These are phyloP conservation scores for Candida takata DNA, from an alignment of 805 yeast genomes.

Conservation along the genomic window DNA sequence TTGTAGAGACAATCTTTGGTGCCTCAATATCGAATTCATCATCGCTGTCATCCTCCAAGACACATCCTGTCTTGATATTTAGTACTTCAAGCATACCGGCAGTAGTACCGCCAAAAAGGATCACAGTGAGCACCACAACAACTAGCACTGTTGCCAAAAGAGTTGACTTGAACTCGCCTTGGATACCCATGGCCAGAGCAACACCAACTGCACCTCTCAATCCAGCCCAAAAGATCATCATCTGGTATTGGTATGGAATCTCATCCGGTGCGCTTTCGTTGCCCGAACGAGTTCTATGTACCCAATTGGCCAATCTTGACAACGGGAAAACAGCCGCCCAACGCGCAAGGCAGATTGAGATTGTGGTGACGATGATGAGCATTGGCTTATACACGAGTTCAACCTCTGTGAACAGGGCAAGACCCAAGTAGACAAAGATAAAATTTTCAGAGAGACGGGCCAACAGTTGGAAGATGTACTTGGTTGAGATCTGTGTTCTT, in stretches of 20 bases:
- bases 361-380: constrained; percentile 80
- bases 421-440: constrained; percentile 90
- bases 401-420: constrained; percentile 92
- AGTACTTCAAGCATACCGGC: constrained; percentile 96
- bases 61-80: constrained; percentile 87
- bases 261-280: constrained; percentile 63
- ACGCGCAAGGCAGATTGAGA: constrained; percentile 88
- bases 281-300: constrained; percentile 53
- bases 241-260: constrained; percentile 90
- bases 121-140: constrained; percentile 93
- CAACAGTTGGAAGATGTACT: constrained; percentile 85
- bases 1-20: constrained; percentile 27
- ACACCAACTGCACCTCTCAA: constrained; percentile 99
- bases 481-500: constrained; percentile 92
- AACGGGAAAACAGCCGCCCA: constrained; percentile 98
- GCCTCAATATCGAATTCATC: constrained; percentile 95
- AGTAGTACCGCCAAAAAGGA: constrained; percentile 95
- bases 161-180: constrained; percentile 87
- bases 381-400: constrained; percentile 92
- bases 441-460: constrained; percentile 96
- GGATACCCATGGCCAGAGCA: constrained; percentile 95
- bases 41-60: constrained; percentile 77
- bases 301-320: constrained; percentile 76
- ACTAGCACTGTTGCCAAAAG: constrained; percentile 91
- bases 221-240: constrained; percentile 99